Conservation (phyloP, 768 basidiomycete genomes). For the Serendipita sp. region DNA sequence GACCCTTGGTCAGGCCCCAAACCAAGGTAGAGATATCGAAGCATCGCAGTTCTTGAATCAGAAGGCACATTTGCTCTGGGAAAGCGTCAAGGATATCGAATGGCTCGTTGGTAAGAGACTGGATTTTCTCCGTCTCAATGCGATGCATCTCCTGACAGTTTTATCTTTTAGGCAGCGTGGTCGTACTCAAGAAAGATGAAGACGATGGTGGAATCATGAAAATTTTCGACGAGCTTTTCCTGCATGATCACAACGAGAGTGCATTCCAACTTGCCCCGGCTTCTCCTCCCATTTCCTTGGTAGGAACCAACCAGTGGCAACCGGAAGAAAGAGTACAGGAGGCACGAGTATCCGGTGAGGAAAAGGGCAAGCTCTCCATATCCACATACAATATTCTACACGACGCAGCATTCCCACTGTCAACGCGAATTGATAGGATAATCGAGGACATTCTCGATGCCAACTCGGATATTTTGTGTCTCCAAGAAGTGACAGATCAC, state of each 20-base stretch:
- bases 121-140: background rate
- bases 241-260: background rate
- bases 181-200: constrained; percentile 15
- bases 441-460: constrained; percentile 10
- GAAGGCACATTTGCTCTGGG: constrained; percentile 12
- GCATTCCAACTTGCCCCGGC: background rate
- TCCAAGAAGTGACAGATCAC: constrained; percentile 16
- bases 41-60: constrained; percentile 9
- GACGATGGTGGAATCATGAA: constrained; percentile 15
- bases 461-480: constrained; percentile 13
- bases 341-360: too few species aligned
- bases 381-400: constrained; percentile 16
- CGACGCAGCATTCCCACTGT: constrained; percentile 11
- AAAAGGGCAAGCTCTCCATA: constrained; percentile 7
- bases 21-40: background rate
- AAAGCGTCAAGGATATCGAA: constrained; percentile 7
- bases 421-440: constrained; percentile 7
- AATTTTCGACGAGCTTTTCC: constrained; percentile 12
- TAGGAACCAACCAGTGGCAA: background rate
- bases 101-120: constrained; percentile 10
- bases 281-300: constrained; percentile 9
- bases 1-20: constrained; percentile 14
- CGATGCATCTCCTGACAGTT: background rate
- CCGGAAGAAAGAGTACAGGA: background rate
- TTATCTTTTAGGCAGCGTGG: constrained; percentile 9